Evolutionary conservation across 495 filamentous ascomycete species (phyloP).

Genomic region (Aspergillus ellipticus): DNA sequence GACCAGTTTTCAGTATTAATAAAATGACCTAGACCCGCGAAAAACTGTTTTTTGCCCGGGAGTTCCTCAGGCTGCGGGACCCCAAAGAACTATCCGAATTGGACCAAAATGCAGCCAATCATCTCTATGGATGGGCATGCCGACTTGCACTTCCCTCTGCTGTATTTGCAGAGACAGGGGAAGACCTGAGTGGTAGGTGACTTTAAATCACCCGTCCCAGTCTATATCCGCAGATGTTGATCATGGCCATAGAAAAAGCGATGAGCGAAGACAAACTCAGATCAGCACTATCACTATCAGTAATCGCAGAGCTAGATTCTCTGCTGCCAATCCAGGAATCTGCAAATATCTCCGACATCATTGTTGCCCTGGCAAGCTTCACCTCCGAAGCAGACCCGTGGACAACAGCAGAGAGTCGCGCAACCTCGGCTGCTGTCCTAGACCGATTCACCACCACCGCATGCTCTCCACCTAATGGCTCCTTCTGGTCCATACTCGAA

Average conservation of each 20-base stretch:
- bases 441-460: conserved; percentile 24
- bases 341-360: conserved; percentile 18
- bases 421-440: conserved; percentile 39
- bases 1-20: conserved; percentile 4
- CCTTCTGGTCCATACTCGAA: conserved; percentile 50
- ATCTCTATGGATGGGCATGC: conserved; percentile 37
- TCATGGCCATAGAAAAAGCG: conserved; percentile 15
- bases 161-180: conserved; percentile 28
- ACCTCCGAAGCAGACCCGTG: conserved; percentile 51
- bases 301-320: conserved; percentile 23
- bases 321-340: conserved; percentile 19
- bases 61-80: conserved; percentile 21
- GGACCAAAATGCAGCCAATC: conserved; percentile 26
- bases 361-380: conserved; percentile 44
- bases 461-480: conserved; percentile 4
- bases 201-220: background rate
- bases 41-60: conserved; percentile 27
- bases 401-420: conserved; percentile 36
- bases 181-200: conserved; percentile 26
- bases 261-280: conserved; percentile 21
- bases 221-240: conserved; percentile 1
- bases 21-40: conserved; percentile 24
- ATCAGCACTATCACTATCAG: conserved; percentile 26
- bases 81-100: conserved; percentile 14
- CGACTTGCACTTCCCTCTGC: conserved; percentile 30